Percentiles rank a stretch among this genome's conserved stretches.
Evolutionary conservation across 177 flowering plant genomes (phyloP).

Genomic region (Vitis hybrid): DNA sequence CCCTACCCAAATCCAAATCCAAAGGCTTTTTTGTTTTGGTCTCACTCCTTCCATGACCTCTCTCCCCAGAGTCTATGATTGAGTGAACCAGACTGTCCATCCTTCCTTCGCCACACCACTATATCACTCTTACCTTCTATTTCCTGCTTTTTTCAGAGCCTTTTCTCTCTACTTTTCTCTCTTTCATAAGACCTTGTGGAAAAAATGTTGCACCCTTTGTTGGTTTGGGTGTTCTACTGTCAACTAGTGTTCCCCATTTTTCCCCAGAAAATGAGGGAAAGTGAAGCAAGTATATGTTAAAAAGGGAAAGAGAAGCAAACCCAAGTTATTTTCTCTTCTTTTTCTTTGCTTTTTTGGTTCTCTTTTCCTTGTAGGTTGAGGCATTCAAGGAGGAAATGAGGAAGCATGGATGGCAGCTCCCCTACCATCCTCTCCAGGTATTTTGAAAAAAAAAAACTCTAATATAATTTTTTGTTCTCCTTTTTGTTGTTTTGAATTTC

Average conservation of each 20-base stretch:
- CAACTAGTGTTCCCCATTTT: slow-evolving; percentile 11
- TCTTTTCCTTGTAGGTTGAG: slow-evolving; percentile 13
- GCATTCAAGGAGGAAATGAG: slow-evolving; percentile 47
- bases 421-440: slow-evolving; percentile 96
- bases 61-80: slow-evolving; percentile 21
- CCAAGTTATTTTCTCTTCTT: slow-evolving; percentile 1
- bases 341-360: slow-evolving; percentile 11
- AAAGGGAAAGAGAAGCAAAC: neutral
- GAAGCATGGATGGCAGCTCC: slow-evolving; percentile 89
- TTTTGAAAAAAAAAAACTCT: neutral
- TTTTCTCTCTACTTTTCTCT: slow-evolving; percentile 8
- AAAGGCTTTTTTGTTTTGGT: neutral
- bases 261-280: slow-evolving; percentile 25
- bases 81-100: slow-evolving; percentile 32
- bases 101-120: slow-evolving; percentile 6
- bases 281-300: slow-evolving; percentile 4
- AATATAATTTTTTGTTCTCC: neutral
- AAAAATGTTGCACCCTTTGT: slow-evolving; percentile 21
- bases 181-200: slow-evolving; percentile 8
- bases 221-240: slow-evolving; percentile 10
- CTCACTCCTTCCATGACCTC: slow-evolving; percentile 14
- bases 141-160: slow-evolving; percentile 3
- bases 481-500: slow-evolving; percentile 1
- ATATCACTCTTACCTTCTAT: slow-evolving; percentile 1
- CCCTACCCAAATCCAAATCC: neutral